Conservation (phyloP, 2,329 filamentous ascomycete genomes). For the Tolypocladium paradoxum region DNA sequence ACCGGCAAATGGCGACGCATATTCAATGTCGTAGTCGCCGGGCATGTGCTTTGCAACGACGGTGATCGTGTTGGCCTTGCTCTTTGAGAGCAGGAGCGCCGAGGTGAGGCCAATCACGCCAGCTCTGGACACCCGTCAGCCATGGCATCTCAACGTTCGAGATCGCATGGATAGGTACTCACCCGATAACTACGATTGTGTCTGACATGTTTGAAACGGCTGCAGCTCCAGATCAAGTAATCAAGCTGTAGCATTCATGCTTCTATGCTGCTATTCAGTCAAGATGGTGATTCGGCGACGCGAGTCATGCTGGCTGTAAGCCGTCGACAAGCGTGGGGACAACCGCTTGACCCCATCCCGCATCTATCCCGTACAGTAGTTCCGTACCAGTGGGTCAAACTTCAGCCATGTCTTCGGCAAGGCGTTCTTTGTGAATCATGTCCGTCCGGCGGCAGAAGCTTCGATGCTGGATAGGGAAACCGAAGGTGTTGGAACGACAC, state of each 20-base stretch:
- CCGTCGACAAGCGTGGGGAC: background rate
- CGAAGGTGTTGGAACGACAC: background rate
- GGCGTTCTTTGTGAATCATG: background rate
- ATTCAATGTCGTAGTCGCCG: slow-evolving; percentile 85
- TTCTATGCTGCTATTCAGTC: background rate
- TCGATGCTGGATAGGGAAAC: background rate
- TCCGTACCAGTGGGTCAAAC: background rate
- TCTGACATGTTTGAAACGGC: slow-evolving; percentile 14
- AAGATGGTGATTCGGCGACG: background rate
- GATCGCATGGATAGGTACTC: slow-evolving; percentile 5
- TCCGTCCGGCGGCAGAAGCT: no score
- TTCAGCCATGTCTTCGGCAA: background rate
- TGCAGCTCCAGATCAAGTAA: background rate
- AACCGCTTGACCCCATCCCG: background rate
- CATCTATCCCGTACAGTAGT: no score
- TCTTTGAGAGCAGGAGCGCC: slow-evolving; percentile 35
- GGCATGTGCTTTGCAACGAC: slow-evolving; percentile 84
- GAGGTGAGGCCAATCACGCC: slow-evolving; percentile 42
- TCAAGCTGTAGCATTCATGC: background rate
- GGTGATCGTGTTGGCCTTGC: slow-evolving; percentile 43
- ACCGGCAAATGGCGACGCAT: slow-evolving; percentile 81
- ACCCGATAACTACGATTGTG: slow-evolving; percentile 24
- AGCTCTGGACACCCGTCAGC: slow-evolving; percentile 19
- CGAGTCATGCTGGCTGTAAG: background rate
- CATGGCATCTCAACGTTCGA: background rate